Evolutionary conservation across 495 filamentous ascomycete genomes (phyloP), one percentile per base, ranked within the genome.

Genomic region (Tetracladium setigerum): DNA sequence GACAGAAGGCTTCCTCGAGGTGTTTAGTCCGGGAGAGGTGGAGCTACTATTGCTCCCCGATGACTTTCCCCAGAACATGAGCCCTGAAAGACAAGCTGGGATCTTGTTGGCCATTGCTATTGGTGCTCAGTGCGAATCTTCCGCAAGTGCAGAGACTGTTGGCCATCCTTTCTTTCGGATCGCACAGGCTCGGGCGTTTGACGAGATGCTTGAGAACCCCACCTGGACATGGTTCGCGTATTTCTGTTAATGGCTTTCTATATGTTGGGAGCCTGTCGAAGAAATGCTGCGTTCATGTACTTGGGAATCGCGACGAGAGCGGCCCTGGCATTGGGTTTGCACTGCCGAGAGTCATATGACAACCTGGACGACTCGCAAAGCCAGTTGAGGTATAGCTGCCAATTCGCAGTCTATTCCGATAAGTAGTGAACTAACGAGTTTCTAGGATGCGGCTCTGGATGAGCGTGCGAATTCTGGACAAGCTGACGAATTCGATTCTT

Each of bases 201-300:
- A 59, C 7, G 63, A 63, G 22, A 60, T 69, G 41, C 50, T 71
- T 1, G 67, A 68, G 46, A 65, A 70, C 41, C 68, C 68, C 0
- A 72, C 27, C 49, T 69, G 14, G 60, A 69, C 37, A 34, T 70
- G 24, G 56, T 70, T 2, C 61, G 67, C 8, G 48, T 60, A 1
- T 73, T 70, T 40, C 54, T 69, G 4, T 53, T 71, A 10, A 64
- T 73, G 61, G 60, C 70, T 2, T 71, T 69, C 24, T 73, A 71
- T 41, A 68, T 73, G 66, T 62, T 71, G 7, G 70, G 70, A 1
- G 65, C 67, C 7, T 71, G 68, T 43, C 68, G 67, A 24, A 64
- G 70, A 40, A 73, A 73, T 39, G 63, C 67, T 3, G 68, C 70
- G 6, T 73, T 71, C 47, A 70, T 73, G 68, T 71, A 71, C 30